phyloP scores from a whole-genome alignment of 1,139 yeast genomes.

The Pichia inconspicua region DNA sequence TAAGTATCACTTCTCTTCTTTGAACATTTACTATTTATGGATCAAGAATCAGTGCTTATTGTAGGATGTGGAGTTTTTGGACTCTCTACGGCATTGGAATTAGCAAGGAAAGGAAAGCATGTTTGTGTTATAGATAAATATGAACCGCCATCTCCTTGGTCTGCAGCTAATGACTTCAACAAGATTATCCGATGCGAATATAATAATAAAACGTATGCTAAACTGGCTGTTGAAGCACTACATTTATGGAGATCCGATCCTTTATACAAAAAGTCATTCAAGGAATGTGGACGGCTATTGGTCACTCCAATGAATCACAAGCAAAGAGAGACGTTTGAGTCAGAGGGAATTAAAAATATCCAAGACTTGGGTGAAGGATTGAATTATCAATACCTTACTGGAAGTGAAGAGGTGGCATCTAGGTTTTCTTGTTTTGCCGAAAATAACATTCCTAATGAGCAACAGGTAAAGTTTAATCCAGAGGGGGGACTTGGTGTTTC shows the following conservation, averaged over 20 bases:
- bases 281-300: conserved; percentile 32
- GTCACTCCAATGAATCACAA: conserved; percentile 19
- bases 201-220: conserved; percentile 31
- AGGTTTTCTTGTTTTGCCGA: conserved; percentile 15
- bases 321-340: conserved; percentile 15
- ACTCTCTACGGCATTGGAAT: conserved; percentile 31
- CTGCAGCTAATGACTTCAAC: conserved; percentile 43
- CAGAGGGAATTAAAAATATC: conserved; percentile 13
- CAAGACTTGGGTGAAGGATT: conserved; percentile 23
- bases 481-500: conserved; percentile 33
- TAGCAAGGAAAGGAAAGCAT: conserved; percentile 21
- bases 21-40: background rate
- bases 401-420: conserved; percentile 8
- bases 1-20: too few relatives aligned
- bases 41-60: conserved; percentile 15
- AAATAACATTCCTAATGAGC: conserved; percentile 7
- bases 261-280: conserved; percentile 28
- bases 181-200: conserved; percentile 42
- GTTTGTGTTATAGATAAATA: conserved; percentile 34
- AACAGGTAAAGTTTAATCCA: conserved; percentile 20
- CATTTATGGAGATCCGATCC: conserved; percentile 33
- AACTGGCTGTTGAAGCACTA: conserved; percentile 36
- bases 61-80: conserved; percentile 35
- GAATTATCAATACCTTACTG: conserved; percentile 11
- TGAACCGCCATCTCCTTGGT: conserved; percentile 39